A percentile compares a stretch with the other conserved stretches of the same genome.
Conservation (phyloP, 345 rosid species). For the Pistacia integerrima region DNA sequence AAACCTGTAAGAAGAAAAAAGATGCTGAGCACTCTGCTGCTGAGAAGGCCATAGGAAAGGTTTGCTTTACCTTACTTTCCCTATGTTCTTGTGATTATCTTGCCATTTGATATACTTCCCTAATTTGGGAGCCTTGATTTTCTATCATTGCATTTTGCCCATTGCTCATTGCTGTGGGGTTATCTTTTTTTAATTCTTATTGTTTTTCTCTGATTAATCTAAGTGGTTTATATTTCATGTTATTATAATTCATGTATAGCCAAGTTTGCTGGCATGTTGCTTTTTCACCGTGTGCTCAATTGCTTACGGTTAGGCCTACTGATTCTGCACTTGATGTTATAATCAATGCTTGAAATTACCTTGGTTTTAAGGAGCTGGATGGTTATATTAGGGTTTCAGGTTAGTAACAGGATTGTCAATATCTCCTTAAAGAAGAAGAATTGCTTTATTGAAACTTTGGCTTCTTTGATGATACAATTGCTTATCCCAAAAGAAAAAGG, state of each 20-base stretch:
- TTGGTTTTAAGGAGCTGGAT: not conserved
- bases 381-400: not conserved
- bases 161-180: too few relatives aligned
- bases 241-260: not conserved
- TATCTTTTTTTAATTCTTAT: too few relatives aligned
- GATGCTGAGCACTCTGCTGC: conserved; percentile 97
- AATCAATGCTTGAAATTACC: not conserved
- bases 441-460: not conserved
- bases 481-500: not conserved
- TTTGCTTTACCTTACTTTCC: conserved; percentile 25
- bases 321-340: not conserved
- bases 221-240: not conserved
- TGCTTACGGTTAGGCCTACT: not conserved
- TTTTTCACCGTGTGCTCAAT: not conserved
- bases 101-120: conserved; percentile 6
- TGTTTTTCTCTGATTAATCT: too few relatives aligned
- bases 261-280: not conserved
- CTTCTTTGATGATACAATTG: not conserved
- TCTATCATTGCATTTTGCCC: not conserved
- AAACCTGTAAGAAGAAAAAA: conserved; percentile 68
- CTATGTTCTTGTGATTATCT: not conserved
- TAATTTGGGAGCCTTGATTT: not conserved
- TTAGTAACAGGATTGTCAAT: not conserved
- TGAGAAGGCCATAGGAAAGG: conserved; percentile 79
- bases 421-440: not conserved